Conservation (phyloP, 1,284 basidiomycete species). For the Ganoderma meredithae region DNA sequence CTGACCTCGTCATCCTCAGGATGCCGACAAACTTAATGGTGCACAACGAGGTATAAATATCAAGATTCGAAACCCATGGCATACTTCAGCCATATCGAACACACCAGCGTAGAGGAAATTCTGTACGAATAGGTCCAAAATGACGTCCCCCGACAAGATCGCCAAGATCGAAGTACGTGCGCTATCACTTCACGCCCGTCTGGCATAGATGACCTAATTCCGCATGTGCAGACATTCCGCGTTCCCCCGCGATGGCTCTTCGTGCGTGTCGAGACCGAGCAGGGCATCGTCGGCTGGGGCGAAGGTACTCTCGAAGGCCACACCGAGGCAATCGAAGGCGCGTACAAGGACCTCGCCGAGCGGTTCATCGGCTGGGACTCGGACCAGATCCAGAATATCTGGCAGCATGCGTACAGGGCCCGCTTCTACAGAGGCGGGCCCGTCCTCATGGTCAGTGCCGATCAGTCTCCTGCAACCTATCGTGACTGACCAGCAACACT, state of each 20-base stretch:
- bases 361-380: conserved; percentile 74
- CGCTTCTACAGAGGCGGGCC: conserved; percentile 80
- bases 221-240: conserved; percentile 60
- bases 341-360: conserved; percentile 65
- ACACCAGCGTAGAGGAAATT: not conserved
- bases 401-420: conserved; percentile 70
- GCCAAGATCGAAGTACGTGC: conserved; percentile 33
- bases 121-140: not conserved
- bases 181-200: not conserved
- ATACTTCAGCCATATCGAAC: conserved; percentile 81
- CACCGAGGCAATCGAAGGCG: conserved; percentile 81
- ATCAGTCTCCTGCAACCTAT: not conserved
- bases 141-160: conserved; percentile 31
- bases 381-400: conserved; percentile 77
- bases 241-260: conserved; percentile 82
- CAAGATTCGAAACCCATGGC: conserved; percentile 50
- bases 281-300: conserved; percentile 77
- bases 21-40: not conserved
- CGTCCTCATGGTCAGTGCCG: conserved; percentile 66
- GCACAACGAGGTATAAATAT: not conserved
- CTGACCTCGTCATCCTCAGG: conserved; percentile 1
- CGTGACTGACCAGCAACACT: not conserved
- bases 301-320: conserved; percentile 75
- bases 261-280: conserved; percentile 73
- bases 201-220: not conserved